Base-by-base conservation (phyloP, 2,329 filamentous ascomycete species). In the Geoglossum cookeanum region DNA sequence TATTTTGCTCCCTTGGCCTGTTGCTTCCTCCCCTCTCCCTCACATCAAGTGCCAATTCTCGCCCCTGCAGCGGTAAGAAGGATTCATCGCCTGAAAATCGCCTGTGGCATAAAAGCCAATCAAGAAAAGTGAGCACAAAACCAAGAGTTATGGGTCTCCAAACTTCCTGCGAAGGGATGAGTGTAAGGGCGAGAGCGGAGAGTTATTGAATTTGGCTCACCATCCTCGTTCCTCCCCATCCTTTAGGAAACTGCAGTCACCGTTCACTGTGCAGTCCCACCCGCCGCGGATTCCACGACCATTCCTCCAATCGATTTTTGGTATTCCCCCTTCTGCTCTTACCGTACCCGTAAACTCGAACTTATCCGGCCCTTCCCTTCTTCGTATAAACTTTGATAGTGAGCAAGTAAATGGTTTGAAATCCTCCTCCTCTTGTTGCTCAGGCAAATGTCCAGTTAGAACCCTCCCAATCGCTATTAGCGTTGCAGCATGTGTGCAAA, bases 401-500 rank as follows among this genome's bases (percentile, higher is more conserved):
- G 61, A 62, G 58, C 64, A 65, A 13, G 65, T 66, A 17, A 64
- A 64, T 1, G 63, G 59, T 32, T 60, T 62, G 9, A 66, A 62
- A 55, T 66, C 63, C 30, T 62, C 56, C 30, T 55, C 52, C 52
- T 59, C 58, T 48, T 64, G 62, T 42, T 64, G 62, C 58, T 58
- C 32, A 64, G 57, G 57, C 56, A 58, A 29, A 47, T 59, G 61
- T 8, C 88, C 89, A 1, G 90, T 96, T 63, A 98, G 72, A 0
- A 81, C 82, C 45, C 92, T 78, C 0, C 91, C 91, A 62, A 92
- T 78, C 7, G 86, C 84, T 66, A 98, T 96, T 64, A 97, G 78
- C 9, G 84, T 81, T 3, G 92, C 92, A 1, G 92, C 92, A 72
- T 98, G 92, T 1, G 87, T 85, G 70, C 87, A 95, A 44, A 98